Percentiles rank a stretch among this genome's conserved stretches.
Conservation (phyloP, 768 basidiomycete genomes). For the Hortiboletus flavorubellus region DNA sequence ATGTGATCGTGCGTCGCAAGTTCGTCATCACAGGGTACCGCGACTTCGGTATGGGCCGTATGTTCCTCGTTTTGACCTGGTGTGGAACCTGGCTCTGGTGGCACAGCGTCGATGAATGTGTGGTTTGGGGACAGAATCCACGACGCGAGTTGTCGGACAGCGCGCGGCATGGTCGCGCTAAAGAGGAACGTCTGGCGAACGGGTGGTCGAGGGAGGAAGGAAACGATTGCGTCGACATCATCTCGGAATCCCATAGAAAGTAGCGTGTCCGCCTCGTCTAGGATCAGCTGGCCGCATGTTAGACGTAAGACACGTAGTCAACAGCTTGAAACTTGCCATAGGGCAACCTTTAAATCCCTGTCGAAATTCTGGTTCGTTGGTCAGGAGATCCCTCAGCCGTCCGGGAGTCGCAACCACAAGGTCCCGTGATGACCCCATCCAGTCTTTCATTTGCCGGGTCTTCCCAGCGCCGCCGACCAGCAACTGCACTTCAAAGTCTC, state of each 20-base stretch:
- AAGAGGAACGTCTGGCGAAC: conserved; percentile 90
- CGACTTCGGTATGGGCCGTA: not conserved
- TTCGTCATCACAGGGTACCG: conserved; percentile 5
- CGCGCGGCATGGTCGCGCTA: conserved; percentile 77
- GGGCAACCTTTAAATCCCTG: conserved; percentile 52
- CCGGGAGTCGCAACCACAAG: conserved; percentile 92
- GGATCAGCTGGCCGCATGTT: conserved; percentile 57
- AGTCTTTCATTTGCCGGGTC: conserved; percentile 62
- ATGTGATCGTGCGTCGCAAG: conserved; percentile 67
- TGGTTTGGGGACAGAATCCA: conserved; percentile 58
- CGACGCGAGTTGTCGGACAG: conserved; percentile 68
- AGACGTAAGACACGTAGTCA: not conserved
- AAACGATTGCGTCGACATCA: conserved; percentile 73
- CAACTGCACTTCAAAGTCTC: conserved; percentile 64
- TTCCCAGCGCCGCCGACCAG: conserved; percentile 78
- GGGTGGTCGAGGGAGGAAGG: conserved; percentile 55
- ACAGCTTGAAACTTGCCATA: conserved; percentile 44
- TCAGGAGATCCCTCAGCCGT: conserved; percentile 70
- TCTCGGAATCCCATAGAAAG: conserved; percentile 91
- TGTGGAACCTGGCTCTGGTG: conserved; percentile 43
- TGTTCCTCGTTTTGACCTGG: not conserved
- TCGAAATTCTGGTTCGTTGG: conserved; percentile 53
- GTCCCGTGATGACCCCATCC: conserved; percentile 62
- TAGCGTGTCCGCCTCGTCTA: conserved; percentile 91
- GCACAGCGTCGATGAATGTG: conserved; percentile 69